Base-by-base conservation (phyloP, 371 early-diverging fungal species). In the Zopfochytrium polystomum region DNA sequence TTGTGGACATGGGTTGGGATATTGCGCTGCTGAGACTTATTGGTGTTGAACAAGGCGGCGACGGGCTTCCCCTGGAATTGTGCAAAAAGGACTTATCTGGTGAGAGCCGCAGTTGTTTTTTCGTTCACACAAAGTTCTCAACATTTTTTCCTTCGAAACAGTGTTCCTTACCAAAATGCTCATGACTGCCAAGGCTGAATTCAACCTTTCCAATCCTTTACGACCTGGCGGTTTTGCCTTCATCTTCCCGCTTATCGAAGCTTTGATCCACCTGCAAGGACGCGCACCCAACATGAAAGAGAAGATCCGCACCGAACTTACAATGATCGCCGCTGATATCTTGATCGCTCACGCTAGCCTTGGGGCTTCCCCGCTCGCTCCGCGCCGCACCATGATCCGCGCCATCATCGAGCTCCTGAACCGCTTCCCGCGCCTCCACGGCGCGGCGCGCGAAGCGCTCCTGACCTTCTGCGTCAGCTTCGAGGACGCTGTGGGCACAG, bases 141-240 rank as follows among this genome's bases (percentile, higher is more conserved):
- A 56, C 22, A 56, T 52, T 56, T n/a, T n/a, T n/a, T n/a, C n/a
- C n/a, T n/a, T n/a, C n/a, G n/a, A n/a, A n/a, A n/a, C n/a, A n/a
- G n/a, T 63, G 15, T 47, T 55, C 31, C n/a, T 73, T 26, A 67
- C 55, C 29, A 57, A 80, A 30, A 77, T 92, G 53, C 79, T 86
- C 6, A 72, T 81, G 25, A 85, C 89, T 49, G 81, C 90, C 27
- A 81, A 88, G 30, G 80, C 64, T 82, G 88, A n/a, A 74, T 90
- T 56, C 85, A 90, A 52, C 78, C 83, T 71, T 72, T 52, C 50
- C 15, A 42, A 60, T 35, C 84, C 88, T 3, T 74, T 92, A 55
- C 68, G 81, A 2, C 80, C 91, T 25, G 77, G 89, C 3, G 83
- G 89, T 13, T 91, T 94, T 70, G 74, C 88, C n/a, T 88, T 83